These are phyloP conservation scores for Haplosporangium sp. DNA, from an alignment of 371 early-diverging fungal species.

Conservation along the genomic window DNA sequence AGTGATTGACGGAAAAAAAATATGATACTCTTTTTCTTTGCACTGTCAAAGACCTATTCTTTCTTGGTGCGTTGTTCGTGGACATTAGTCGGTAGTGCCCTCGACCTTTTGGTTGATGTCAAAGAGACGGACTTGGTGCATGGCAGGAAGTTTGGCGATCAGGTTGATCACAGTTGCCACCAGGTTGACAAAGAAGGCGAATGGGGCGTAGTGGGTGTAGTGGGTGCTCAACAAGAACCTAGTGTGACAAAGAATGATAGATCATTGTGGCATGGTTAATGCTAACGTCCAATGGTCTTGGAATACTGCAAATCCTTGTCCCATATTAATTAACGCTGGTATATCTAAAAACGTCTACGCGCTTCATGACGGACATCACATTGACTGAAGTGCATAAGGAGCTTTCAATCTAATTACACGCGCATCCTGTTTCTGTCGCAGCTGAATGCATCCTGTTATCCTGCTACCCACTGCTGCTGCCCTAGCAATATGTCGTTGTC, in stretches of 20 bases:
- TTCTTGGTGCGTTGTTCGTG: too few relatives aligned
- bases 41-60: too few relatives aligned
- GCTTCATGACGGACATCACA: too few relatives aligned
- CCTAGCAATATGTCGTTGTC: background rate
- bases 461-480: background rate
- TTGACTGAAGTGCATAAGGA: too few relatives aligned
- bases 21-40: too few relatives aligned
- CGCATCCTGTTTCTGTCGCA: background rate
- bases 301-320: too few relatives aligned
- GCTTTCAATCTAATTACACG: too few relatives aligned
- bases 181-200: constrained; percentile 90
- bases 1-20: too few relatives aligned
- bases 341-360: too few relatives aligned
- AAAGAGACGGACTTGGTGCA: constrained; percentile 96
- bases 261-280: background rate
- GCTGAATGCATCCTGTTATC: background rate
- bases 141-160: constrained; percentile 93
- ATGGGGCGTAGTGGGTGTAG: constrained; percentile 92
- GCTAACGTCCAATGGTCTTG: background rate
- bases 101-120: constrained; percentile 84
- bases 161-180: constrained; percentile 82
- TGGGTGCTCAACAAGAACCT: constrained; percentile 96
- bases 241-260: constrained; percentile 18
- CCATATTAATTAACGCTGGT: too few relatives aligned
- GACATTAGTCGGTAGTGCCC: background rate